Conservation (phyloP, 2,329 filamentous ascomycete genomes). For the Lojkania enalia region DNA sequence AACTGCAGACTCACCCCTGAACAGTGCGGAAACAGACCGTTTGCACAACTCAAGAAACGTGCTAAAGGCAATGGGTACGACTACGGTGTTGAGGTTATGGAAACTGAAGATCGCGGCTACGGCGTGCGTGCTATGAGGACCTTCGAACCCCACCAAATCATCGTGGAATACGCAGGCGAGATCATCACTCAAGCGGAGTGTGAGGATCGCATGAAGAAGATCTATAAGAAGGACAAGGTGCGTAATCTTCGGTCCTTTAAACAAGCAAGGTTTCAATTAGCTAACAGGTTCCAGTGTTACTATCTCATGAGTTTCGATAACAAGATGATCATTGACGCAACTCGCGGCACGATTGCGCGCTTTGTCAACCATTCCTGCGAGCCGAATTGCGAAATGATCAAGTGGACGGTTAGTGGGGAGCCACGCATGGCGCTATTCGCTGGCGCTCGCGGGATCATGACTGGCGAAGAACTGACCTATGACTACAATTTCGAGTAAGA, state of each 20-base stretch:
- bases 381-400: conserved; percentile 97
- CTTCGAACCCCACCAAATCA: conserved; percentile 89
- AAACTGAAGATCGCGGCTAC: conserved; percentile 84
- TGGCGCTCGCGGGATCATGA: conserved; percentile 85
- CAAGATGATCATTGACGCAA: conserved; percentile 98
- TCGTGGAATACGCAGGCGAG: conserved; percentile 97
- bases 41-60: conserved; percentile 76
- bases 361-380: conserved; percentile 98
- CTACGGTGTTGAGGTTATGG: conserved; percentile 91
- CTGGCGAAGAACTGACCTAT: conserved; percentile 94
- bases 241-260: conserved; percentile 33
- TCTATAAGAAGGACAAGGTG: conserved; percentile 93
- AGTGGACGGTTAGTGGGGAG: conserved; percentile 92
- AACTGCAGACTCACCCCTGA: conserved; percentile 83
- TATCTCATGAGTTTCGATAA: conserved; percentile 99
- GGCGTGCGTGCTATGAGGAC: conserved; percentile 88
- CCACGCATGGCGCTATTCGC: conserved; percentile 97
- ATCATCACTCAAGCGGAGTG: conserved; percentile 96
- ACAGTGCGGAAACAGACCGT: conserved; percentile 82
- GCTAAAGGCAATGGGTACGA: conserved; percentile 76
- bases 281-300: conserved; percentile 69
- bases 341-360: conserved; percentile 90
- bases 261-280: neutral
- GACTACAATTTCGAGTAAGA: conserved; percentile 76
- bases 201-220: conserved; percentile 87